phyloP scores from a whole-genome alignment of 305 asterid species.

The Ilex paraguariensis region DNA sequence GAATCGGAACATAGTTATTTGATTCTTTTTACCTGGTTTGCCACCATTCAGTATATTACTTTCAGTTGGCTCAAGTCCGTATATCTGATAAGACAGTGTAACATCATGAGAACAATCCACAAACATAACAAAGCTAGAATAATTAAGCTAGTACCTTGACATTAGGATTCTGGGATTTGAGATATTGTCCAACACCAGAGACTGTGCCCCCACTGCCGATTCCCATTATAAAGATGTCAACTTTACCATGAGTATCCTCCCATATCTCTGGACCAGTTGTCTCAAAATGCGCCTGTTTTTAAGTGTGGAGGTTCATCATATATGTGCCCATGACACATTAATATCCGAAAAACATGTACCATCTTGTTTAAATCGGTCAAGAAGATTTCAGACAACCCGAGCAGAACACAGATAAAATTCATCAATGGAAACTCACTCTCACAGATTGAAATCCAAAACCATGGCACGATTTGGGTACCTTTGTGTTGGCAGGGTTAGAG shows the following conservation, averaged over 20 bases:
- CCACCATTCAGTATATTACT: slow-evolving; percentile 93
- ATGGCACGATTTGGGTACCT: slow-evolving; percentile 30
- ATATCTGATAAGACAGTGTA: slow-evolving; percentile 38
- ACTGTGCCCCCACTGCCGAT: slow-evolving; percentile 98
- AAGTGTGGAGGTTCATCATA: slow-evolving; percentile 2
- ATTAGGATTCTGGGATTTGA: slow-evolving; percentile 76
- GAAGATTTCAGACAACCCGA: too few species aligned
- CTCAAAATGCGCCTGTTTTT: slow-evolving; percentile 73
- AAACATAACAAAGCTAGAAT: not conserved
- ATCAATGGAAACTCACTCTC: too few species aligned
- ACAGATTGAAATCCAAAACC: too few species aligned
- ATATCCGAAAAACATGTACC: too few species aligned
- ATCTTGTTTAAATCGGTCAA: too few species aligned
- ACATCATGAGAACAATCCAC: too few species aligned
- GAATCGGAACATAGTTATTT: too few species aligned
- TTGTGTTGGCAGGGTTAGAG: slow-evolving; percentile 87
- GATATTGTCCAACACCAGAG: slow-evolving; percentile 87
- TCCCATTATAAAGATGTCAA: slow-evolving; percentile 90
- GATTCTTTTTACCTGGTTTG: slow-evolving; percentile 63
- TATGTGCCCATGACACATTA: too few species aligned
- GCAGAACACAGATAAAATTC: too few species aligned
- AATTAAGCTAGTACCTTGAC: slow-evolving; percentile 49
- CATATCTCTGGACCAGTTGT: slow-evolving; percentile 98
- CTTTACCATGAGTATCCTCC: slow-evolving; percentile 89
- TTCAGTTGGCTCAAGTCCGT: slow-evolving; percentile 89